These are phyloP conservation scores for Talaromyces nanjingensis DNA, from an alignment of 495 filamentous ascomycete species.

Conservation along the genomic window DNA sequence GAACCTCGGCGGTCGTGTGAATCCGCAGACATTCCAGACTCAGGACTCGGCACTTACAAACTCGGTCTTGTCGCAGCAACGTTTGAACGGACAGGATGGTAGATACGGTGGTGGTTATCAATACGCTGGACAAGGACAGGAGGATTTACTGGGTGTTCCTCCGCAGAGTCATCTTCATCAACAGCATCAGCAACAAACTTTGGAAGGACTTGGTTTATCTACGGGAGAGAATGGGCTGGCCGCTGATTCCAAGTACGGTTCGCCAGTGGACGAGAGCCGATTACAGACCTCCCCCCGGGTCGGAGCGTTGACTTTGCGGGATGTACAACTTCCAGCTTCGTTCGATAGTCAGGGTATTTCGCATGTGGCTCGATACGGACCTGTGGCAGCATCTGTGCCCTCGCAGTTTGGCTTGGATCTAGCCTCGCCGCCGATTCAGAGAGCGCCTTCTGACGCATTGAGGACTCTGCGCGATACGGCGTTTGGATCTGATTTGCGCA, in stretches of 20 bases:
- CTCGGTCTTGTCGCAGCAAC: slow-evolving; percentile 71
- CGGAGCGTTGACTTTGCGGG: slow-evolving; percentile 67
- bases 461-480: slow-evolving; percentile 78
- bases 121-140: slow-evolving; percentile 23
- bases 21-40: slow-evolving; percentile 56
- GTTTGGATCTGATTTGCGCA: slow-evolving; percentile 62
- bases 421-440: slow-evolving; percentile 58
- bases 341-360: slow-evolving; percentile 97
- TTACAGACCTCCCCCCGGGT: slow-evolving; percentile 58
- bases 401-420: slow-evolving; percentile 82
- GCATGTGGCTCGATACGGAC: slow-evolving; percentile 79
- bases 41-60: slow-evolving; percentile 75
- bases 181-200: slow-evolving; percentile 19
- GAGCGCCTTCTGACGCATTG: slow-evolving; percentile 63
- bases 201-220: slow-evolving; percentile 47
- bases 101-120: slow-evolving; percentile 28
- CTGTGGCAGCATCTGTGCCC: slow-evolving; percentile 87
- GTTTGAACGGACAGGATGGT: slow-evolving; percentile 39
- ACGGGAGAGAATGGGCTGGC: slow-evolving; percentile 75
- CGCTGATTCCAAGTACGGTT: slow-evolving; percentile 79
- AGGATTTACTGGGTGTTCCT: slow-evolving; percentile 31
- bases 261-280: slow-evolving; percentile 71
- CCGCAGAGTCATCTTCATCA: slow-evolving; percentile 33
- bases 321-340: slow-evolving; percentile 88
- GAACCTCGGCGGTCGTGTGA: slow-evolving; percentile 65